Conservation (phyloP, 129 eudicot genomes). For the Centaurea solstitialis region DNA sequence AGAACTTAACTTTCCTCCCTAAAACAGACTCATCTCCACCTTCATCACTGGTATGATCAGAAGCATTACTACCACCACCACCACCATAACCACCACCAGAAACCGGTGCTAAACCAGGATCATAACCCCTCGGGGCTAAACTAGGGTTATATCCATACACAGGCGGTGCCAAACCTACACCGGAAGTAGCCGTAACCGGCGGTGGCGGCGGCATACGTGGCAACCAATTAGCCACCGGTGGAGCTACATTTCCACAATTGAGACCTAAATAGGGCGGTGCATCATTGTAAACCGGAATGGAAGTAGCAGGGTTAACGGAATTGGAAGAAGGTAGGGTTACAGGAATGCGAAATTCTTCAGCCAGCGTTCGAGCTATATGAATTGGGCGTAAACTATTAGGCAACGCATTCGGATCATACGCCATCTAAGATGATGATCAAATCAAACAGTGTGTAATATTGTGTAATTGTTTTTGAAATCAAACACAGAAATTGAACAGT, state of each 20-base stretch:
- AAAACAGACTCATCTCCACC: constrained; percentile 58
- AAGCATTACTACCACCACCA: constrained; percentile 40
- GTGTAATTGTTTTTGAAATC: neutral
- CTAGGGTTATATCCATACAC: constrained; percentile 27
- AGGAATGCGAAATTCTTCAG: constrained; percentile 59
- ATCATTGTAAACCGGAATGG: constrained; percentile 59
- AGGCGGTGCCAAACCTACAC: constrained; percentile 28
- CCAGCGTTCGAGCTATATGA: constrained; percentile 47
- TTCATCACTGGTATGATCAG: constrained; percentile 76
- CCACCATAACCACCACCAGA: constrained; percentile 12
- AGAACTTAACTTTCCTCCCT: constrained; percentile 73
- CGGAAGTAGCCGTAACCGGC: constrained; percentile 23
- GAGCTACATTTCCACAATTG: constrained; percentile 48
- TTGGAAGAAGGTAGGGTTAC: constrained; percentile 33
- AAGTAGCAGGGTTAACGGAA: constrained; percentile 52
- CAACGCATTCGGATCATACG: constrained; percentile 74
- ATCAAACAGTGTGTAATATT: constrained; percentile 16
- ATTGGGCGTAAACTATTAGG: constrained; percentile 73
- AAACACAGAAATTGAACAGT: neutral
- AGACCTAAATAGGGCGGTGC: constrained; percentile 45
- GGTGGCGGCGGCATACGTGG: constrained; percentile 46
- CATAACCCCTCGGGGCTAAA: constrained; percentile 9
- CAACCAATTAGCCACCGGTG: constrained; percentile 53
- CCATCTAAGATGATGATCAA: constrained; percentile 50
- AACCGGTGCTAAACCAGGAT: constrained; percentile 5